Base-by-base conservation (phyloP, 2,329 filamentous ascomycete species). In the Thielaviopsis ethacetica region DNA sequence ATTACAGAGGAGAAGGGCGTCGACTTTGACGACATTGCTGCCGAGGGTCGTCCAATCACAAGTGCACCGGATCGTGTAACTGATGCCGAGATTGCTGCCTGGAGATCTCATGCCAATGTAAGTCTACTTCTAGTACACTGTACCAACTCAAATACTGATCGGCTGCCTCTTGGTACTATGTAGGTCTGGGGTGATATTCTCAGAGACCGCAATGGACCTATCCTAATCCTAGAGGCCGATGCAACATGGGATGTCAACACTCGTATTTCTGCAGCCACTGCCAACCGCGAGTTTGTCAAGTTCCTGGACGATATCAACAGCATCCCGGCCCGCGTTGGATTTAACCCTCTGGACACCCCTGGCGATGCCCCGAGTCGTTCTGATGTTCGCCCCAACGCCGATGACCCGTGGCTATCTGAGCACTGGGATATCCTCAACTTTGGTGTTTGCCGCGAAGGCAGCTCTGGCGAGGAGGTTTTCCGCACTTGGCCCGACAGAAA, bases 31-130 rank as follows among this genome's bases (percentile, higher is more conserved):
- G 59, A 62, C 27, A 64, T 68, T 17, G 58, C 59, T 10, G 64
- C 63, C 9, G 60, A 62, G 12, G 66, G 66, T 53, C 63, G 66
- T 62, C 67, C 67, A 5, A 66, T 66, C 3, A 63, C 61, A n/a
- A 63, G 64, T 26, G 58, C 62, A 1, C 63, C 62, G 5, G 58
- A 56, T 3, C 50, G 52, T 6, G 51, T 67, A 24, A 63, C 63
- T 22, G 58, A 30, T 13, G 58, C 61, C 4, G 65, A 68, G 50
- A 65, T 64, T 38, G 66, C 63, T 4, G 65, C 64, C 59, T 68
- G 63, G 62, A 58, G 67, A 50, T 65, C 67, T 5, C 67, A 68
- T 54, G 66, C 66, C 4, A 68, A 68, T 53, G 65, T 67, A 61
- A 47, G 61, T 59, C 12, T 26, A 30, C 24, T n/a, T 19, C 38